Base-by-base conservation (phyloP, 495 filamentous ascomycete species). In the Aspergillus saccharolyticus region DNA sequence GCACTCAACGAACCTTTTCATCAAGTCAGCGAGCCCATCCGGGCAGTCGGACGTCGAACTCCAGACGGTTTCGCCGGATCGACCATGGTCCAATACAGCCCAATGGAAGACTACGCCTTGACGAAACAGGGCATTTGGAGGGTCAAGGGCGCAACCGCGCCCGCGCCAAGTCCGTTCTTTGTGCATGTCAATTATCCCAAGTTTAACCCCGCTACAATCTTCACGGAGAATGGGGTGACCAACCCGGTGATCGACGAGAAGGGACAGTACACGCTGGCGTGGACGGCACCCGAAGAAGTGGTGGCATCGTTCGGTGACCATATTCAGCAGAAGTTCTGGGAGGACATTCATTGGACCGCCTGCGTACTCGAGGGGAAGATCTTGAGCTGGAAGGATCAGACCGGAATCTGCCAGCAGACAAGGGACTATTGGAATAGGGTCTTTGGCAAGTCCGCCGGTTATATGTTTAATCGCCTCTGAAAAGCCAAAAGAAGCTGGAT, bases 21-120 rank as follows among this genome's bases (percentile, higher is more conserved):
- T 54, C 70, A 74, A 51, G 77, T 83, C 69, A 87, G 91, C 64
- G 94, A 95, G 68, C 83, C 88, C 16, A 83, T 93, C 47, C 85
- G 82, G 30, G 87, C 89, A 18, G 87, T 91, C 55, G 92, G 89
- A 66, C 89, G 93, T 69, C 80, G 80, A 43, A 87, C 84, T 4
- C 86, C 53, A 59, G 59, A 54, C 33, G 58, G 57, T 16, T 49
- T 70, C 9, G 69, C 66, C 10, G 70, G 70, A 28, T 71, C 69
- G 4, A 70, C 74, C 28, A 77, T 75, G 74, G 66, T 73, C 8
- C 75, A 78, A 45, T 70, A 72, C 63, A 64, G 77, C 53, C 76
- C 76, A 9, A 60, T 63, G 24, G 69, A 73, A 49, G 75, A 77
- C 52, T 75, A 69, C 48, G 60, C 63, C 2, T 52, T 74, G 17